Percentiles rank a stretch among this genome's conserved stretches.
Conservation (phyloP, 495 filamentous ascomycete species). For the Clohesyomyces aquaticus region DNA sequence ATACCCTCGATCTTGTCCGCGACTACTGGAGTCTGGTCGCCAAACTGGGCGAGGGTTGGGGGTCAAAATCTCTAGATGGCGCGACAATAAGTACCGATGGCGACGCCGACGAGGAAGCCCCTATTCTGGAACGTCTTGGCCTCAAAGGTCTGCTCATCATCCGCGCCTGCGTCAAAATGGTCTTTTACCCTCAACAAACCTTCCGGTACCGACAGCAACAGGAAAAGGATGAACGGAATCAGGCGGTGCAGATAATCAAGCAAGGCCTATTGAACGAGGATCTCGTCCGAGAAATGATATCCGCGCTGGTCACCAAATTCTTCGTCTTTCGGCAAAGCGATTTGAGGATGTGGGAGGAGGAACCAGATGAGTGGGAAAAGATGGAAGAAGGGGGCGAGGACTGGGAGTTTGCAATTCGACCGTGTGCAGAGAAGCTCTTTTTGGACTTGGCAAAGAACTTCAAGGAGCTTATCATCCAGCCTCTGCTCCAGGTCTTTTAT, state of each 20-base stretch:
- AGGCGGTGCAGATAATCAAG: slow-evolving; percentile 67
- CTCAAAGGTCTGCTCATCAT: slow-evolving; percentile 81
- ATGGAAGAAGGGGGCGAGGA: slow-evolving; percentile 77
- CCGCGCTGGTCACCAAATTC: slow-evolving; percentile 80
- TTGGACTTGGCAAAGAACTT: slow-evolving; percentile 87
- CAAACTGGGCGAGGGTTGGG: slow-evolving; percentile 73
- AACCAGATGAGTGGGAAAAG: slow-evolving; percentile 90
- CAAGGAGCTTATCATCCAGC: slow-evolving; percentile 73
- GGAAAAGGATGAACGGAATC: slow-evolving; percentile 69
- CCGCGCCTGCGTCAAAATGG: slow-evolving; percentile 81
- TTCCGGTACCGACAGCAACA: slow-evolving; percentile 77
- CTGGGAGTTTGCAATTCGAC: slow-evolving; percentile 85
- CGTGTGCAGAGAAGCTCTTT: slow-evolving; percentile 91
- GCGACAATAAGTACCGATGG: slow-evolving; percentile 55
- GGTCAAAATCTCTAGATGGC: slow-evolving; percentile 49
- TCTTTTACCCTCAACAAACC: slow-evolving; percentile 74
- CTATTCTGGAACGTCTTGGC: slow-evolving; percentile 72
- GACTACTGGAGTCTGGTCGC: slow-evolving; percentile 83
- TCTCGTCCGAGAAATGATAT: slow-evolving; percentile 76
- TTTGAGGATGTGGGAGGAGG: slow-evolving; percentile 86
- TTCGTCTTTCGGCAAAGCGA: slow-evolving; percentile 86
- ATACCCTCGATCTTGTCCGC: slow-evolving; percentile 71
- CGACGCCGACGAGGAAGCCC: slow-evolving; percentile 56
- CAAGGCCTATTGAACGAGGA: slow-evolving; percentile 71
- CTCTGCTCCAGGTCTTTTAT: slow-evolving; percentile 77